Evolutionary conservation across 2,329 filamentous ascomycete genomes (phyloP).

Genomic region (Colletotrichum gigasporum): DNA sequence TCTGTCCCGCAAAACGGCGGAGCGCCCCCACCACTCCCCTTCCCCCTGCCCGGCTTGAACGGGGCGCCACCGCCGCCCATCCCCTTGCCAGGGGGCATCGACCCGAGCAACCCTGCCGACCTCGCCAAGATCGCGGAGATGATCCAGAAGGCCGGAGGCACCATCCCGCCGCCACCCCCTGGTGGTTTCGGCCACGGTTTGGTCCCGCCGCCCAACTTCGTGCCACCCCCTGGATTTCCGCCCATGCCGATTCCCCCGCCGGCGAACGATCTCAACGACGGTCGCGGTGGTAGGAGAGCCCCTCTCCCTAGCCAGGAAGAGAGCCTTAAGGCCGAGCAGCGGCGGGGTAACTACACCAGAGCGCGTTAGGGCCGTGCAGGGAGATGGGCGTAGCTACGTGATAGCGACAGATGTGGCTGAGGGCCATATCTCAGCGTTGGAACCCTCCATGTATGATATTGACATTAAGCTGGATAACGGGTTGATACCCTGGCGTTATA

Average conservation of each 20-base stretch:
- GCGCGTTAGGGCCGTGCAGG: constrained; percentile 33
- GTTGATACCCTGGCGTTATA: constrained; percentile 28
- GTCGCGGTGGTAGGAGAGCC: constrained; percentile 60
- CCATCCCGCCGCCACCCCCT: constrained; percentile 61
- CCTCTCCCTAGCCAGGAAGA: constrained; percentile 87
- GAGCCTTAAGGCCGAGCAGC: constrained; percentile 81
- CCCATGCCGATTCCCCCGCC: constrained; percentile 43
- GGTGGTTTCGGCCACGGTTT: constrained; percentile 49
- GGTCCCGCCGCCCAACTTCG: constrained; percentile 55
- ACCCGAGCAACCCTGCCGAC: constrained; percentile 68
- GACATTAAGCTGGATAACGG: neutral
- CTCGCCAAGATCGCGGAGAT: constrained; percentile 69
- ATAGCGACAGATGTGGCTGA: neutral
- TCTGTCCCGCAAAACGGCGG: constrained; percentile 50
- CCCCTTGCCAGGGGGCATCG: constrained; percentile 60
- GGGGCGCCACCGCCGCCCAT: constrained; percentile 55
- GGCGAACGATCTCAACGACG: constrained; percentile 38
- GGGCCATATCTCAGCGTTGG: no score
- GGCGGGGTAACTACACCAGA: constrained; percentile 68
- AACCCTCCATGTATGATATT: neutral
- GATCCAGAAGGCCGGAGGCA: constrained; percentile 72
- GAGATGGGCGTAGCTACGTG: neutral
- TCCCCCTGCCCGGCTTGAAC: constrained; percentile 60
- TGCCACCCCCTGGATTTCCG: constrained; percentile 53
- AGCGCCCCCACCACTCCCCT: constrained; percentile 60